Conservation (phyloP, 257 asterid genomes). For the Nicotiana tabacum region DNA sequence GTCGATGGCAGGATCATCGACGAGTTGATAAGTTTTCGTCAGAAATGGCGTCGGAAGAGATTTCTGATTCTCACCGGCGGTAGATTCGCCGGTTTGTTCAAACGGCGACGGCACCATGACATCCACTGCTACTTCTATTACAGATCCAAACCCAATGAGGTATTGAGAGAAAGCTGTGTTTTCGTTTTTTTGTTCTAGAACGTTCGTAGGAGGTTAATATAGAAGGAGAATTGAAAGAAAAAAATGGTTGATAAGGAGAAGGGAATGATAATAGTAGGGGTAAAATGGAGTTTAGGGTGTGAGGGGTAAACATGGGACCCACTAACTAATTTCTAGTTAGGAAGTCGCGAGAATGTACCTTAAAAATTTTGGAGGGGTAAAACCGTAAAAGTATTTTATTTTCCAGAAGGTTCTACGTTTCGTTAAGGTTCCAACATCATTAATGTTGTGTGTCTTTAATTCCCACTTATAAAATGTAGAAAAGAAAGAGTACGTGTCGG, state of each 20-base stretch:
- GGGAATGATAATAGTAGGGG: neutral
- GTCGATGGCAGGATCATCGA: conserved; percentile 59
- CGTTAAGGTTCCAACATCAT: neutral
- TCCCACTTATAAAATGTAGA: neutral
- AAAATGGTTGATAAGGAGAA: neutral
- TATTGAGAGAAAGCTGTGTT: neutral
- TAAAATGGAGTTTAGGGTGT: neutral
- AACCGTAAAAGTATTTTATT: neutral
- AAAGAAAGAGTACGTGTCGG: neutral
- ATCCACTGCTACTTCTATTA: neutral
- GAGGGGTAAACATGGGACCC: neutral
- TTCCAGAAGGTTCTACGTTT: neutral
- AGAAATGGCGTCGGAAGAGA: conserved; percentile 76
- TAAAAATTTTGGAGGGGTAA: neutral
- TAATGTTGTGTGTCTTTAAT: neutral
- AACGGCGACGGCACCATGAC: conserved; percentile 20
- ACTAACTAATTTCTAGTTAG: neutral
- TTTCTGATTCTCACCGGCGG: conserved; percentile 47
- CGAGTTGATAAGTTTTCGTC: conserved; percentile 73
- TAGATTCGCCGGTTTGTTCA: conserved; percentile 36
- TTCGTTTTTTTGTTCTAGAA: conserved; percentile 22
- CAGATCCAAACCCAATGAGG: conserved; percentile 14
- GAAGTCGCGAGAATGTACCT: conserved; percentile 26
- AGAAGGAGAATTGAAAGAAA: neutral
- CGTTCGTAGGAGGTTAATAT: conserved; percentile 10